Conservation (phyloP, 805 yeast genomes). For the Metschnikowia similis region DNA sequence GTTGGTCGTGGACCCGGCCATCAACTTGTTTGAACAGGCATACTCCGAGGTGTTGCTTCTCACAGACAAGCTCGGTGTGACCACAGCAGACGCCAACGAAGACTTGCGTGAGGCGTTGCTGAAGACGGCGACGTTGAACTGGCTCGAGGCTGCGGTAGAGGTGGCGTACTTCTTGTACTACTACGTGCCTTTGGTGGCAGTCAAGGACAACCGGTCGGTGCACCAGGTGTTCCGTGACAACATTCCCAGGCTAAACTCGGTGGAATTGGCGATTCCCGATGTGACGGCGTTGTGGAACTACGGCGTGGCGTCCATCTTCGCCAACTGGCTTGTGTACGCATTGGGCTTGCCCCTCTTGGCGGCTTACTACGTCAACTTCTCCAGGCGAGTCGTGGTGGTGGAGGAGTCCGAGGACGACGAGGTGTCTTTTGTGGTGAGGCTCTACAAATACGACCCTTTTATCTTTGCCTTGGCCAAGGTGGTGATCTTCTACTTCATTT, state of each 20-base stretch:
- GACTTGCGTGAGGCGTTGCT: slow-evolving; percentile 39
- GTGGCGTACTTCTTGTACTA: slow-evolving; percentile 27
- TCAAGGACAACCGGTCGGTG: slow-evolving; percentile 32
- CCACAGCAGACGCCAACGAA: slow-evolving; percentile 32
- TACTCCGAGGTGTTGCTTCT: slow-evolving; percentile 24
- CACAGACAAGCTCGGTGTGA: slow-evolving; percentile 34
- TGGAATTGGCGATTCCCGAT: slow-evolving; percentile 32
- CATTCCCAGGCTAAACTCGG: slow-evolving; percentile 20
- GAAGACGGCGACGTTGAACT: slow-evolving; percentile 33
- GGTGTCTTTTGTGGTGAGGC: slow-evolving; percentile 22
- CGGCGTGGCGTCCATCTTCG: slow-evolving; percentile 28
- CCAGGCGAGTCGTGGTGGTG: slow-evolving; percentile 36
- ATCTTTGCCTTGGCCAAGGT: slow-evolving; percentile 47
- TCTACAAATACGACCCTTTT: slow-evolving; percentile 50
- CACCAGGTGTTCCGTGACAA: slow-evolving; percentile 35
- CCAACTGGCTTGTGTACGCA: slow-evolving; percentile 39
- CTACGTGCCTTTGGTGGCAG: slow-evolving; percentile 33
- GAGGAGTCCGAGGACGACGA: slow-evolving; percentile 17
- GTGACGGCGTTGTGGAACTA: slow-evolving; percentile 28
- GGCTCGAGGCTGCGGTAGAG: slow-evolving; percentile 30
- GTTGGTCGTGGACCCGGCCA: slow-evolving; percentile 36
- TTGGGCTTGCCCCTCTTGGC: slow-evolving; percentile 37
- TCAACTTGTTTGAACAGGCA: slow-evolving; percentile 25
- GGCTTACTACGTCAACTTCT: slow-evolving; percentile 51
- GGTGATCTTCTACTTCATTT: slow-evolving; percentile 29